Evolutionary conservation across 1,284 basidiomycete genomes (phyloP).

Genomic region (Hypsizygus ulmarius): DNA sequence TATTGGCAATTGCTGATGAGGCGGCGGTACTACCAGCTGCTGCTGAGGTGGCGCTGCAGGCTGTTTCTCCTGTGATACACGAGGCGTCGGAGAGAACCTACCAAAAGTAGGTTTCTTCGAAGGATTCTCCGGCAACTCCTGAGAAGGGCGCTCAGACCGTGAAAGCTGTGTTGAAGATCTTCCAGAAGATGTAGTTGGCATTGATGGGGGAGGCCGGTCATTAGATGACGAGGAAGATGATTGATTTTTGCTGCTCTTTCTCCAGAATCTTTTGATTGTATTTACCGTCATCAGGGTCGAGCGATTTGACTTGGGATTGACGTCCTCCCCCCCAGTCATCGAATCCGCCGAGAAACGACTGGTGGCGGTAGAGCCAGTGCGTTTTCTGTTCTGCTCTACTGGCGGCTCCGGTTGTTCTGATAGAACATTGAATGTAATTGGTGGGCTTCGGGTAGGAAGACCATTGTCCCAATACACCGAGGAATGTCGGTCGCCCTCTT

Average conservation of each 20-base stretch:
- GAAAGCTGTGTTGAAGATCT: slow-evolving; percentile 26
- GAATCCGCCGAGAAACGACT: slow-evolving; percentile 79
- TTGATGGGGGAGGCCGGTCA: slow-evolving; percentile 28
- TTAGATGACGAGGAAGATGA: slow-evolving; percentile 23
- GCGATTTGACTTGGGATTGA: slow-evolving; percentile 29
- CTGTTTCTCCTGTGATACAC: slow-evolving; percentile 10
- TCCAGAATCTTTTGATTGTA: slow-evolving; percentile 70
- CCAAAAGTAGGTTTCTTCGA: slow-evolving; percentile 26
- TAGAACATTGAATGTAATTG: slow-evolving; percentile 4
- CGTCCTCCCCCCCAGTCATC: slow-evolving; percentile 42
- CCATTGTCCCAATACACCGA: slow-evolving; percentile 39
- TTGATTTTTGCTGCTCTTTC: slow-evolving; percentile 60
- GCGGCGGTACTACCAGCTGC: slow-evolving; percentile 12
- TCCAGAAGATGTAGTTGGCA: slow-evolving; percentile 20
- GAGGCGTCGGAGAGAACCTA: slow-evolving; percentile 21
- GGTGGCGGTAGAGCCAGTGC: slow-evolving; percentile 27
- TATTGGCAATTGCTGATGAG: slow-evolving; percentile 11
- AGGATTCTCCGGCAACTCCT: slow-evolving; percentile 38
- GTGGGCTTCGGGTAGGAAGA: slow-evolving; percentile 13
- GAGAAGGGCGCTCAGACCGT: slow-evolving; percentile 37
- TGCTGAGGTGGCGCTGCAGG: slow-evolving; percentile 16
- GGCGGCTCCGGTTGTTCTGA: slow-evolving; percentile 3
- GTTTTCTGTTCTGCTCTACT: slow-evolving; percentile 9
- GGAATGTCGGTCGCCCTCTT: slow-evolving; percentile 29
- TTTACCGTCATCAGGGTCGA: slow-evolving; percentile 61